Evolutionary conservation across 768 basidiomycete genomes (phyloP).

Genomic region (Lentinula lateritia): DNA sequence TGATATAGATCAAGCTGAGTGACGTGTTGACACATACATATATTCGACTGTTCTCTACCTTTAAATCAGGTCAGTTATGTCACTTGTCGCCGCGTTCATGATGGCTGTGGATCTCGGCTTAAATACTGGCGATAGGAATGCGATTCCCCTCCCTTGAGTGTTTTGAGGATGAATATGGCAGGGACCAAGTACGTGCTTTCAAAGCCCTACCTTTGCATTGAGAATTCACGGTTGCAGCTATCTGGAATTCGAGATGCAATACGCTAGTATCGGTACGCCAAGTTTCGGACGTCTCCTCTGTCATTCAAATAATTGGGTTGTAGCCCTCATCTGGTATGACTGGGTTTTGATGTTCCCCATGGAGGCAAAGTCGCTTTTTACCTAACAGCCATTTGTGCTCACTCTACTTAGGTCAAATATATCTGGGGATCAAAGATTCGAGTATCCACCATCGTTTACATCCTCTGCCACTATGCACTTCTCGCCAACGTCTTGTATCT

Average conservation of each 20-base stretch:
- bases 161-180: not conserved
- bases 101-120: not conserved
- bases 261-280: constrained; percentile 2
- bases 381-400: not conserved
- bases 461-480: constrained; percentile 22
- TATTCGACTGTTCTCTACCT: too few relatives aligned
- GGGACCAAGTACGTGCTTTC: not conserved
- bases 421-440: constrained; percentile 19
- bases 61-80: too few relatives aligned
- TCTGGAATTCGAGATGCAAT: constrained; percentile 5
- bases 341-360: constrained; percentile 19
- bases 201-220: not conserved
- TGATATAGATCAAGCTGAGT: too few relatives aligned
- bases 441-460: constrained; percentile 18
- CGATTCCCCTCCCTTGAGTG: not conserved
- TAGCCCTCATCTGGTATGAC: constrained; percentile 15
- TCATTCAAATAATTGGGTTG: not conserved
- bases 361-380: constrained; percentile 6
- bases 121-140: not conserved
- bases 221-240: not conserved
- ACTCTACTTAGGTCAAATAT: constrained; percentile 9
- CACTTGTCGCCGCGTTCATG: not conserved
- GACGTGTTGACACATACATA: too few relatives aligned
- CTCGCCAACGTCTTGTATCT: constrained; percentile 21
- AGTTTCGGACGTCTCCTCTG: not conserved